Evolutionary conservation across 495 filamentous ascomycete species (phyloP).

Genomic region (Penicillium antarcticum): DNA sequence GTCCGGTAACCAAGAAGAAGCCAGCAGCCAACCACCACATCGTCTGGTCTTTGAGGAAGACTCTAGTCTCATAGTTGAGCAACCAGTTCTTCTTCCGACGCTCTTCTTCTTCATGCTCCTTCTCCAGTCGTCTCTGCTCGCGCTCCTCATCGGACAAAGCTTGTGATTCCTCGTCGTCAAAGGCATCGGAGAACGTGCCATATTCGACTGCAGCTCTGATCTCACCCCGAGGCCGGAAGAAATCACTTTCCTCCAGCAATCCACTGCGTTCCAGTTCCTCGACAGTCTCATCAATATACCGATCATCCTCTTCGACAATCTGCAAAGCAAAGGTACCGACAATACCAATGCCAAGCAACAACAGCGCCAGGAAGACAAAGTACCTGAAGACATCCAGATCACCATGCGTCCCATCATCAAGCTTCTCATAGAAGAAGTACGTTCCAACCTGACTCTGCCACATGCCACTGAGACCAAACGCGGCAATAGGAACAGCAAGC

Average conservation of each 20-base stretch:
- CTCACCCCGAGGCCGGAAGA: conserved; percentile 49
- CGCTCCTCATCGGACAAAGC: conserved; percentile 44
- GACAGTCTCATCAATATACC: conserved; percentile 79
- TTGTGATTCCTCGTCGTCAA: conserved; percentile 25
- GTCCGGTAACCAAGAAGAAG: conserved; percentile 91
- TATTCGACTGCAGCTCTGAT: conserved; percentile 41
- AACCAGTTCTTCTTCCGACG: conserved; percentile 76
- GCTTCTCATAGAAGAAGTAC: conserved; percentile 65
- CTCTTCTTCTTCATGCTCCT: conserved; percentile 59
- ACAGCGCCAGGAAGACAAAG: conserved; percentile 74
- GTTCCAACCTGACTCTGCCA: conserved; percentile 90
- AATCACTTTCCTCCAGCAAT: conserved; percentile 67
- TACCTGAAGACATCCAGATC: conserved; percentile 84
- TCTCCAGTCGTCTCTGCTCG: conserved; percentile 44
- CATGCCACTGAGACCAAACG: conserved; percentile 90
- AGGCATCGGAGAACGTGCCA: conserved; percentile 46
- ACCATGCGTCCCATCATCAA: conserved; percentile 59
- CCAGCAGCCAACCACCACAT: conserved; percentile 94
- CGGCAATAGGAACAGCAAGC: conserved; percentile 84
- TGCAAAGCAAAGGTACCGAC: conserved; percentile 69
- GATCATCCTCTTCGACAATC: conserved; percentile 60
- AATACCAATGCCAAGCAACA: conserved; percentile 66
- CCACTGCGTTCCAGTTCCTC: conserved; percentile 83
- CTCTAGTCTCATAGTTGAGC: conserved; percentile 79
- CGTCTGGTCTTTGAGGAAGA: conserved; percentile 79